A percentile compares a stretch with the other conserved stretches of the same genome.
These are phyloP conservation scores for Strobilomyces confusus DNA, from an alignment of 768 basidiomycete species.

Conservation along the genomic window DNA sequence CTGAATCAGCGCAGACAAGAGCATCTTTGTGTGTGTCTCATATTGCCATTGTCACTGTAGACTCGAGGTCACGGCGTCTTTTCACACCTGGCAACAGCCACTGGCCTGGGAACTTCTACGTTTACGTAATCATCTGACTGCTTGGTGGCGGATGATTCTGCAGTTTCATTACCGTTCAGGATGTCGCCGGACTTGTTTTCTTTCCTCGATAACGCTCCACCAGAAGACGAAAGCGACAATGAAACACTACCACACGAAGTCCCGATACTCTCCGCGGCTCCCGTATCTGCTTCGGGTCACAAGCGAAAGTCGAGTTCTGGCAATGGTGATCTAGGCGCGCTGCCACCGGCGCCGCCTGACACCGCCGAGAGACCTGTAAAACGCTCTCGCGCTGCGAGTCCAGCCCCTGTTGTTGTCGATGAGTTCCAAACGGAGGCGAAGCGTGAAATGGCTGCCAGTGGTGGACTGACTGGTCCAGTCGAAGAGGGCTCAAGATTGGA, in stretches of 20 bases:
- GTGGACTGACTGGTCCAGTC: constrained; percentile 74
- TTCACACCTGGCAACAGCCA: no score
- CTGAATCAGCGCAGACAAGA: no score
- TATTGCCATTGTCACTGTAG: constrained; percentile 7
- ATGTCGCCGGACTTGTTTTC: constrained; percentile 32
- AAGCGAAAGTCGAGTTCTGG: constrained; percentile 25
- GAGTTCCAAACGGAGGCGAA: constrained; percentile 94
- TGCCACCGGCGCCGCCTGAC: constrained; percentile 15
- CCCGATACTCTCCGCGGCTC: not conserved
- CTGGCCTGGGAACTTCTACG: no score
- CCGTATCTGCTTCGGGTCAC: constrained; percentile 7
- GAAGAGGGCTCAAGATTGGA: constrained; percentile 69
- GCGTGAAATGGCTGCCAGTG: constrained; percentile 85
- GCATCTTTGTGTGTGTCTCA: constrained; percentile 19
- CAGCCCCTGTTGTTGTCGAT: constrained; percentile 79
- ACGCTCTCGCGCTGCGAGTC: constrained; percentile 55
- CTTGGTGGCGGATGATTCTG: not conserved
- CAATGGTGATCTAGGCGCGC: not conserved
- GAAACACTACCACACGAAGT: constrained; percentile 8
- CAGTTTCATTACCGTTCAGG: not conserved
- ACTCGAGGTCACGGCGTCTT: no score
- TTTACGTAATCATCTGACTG: not conserved
- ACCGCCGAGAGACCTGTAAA: constrained; percentile 43
- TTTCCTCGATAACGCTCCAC: constrained; percentile 23
- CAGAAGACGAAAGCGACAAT: constrained; percentile 27